Evolutionary conservation across 2,329 filamentous ascomycete genomes (phyloP), one percentile per base, ranked within the genome.

Genomic region (Paecilomyces formosus): DNA sequence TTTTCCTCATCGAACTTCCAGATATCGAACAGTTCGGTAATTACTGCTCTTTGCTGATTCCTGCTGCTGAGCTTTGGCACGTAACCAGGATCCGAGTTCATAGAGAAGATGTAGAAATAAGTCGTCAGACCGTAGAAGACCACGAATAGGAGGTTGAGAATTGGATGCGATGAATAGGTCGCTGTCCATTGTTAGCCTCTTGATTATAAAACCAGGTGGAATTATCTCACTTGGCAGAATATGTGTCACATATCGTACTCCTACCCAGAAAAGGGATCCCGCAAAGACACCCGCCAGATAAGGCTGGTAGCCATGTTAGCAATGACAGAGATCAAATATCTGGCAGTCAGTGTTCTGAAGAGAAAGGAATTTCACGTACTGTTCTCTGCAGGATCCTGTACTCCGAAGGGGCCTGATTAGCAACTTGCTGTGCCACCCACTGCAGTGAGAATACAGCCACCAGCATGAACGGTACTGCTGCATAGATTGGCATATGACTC

Each of bases 231-330:
- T 81, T 62, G 88, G 89, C 55, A 96, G 76, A 49, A 97, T 81
- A 12, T 83, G 83, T 22, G 87, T 83, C 45, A 93, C 64, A 85
- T 90, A 99, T 64, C 88, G 85, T 39, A 90, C 68, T 28, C 87
- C 89, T 3, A 91, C 85, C 79, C 90, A 87, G 69, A 96, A 95
- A 18, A 97, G 75, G 0, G 92, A 89, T 1, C 81, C 92, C 0
- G 92, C 88, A 76, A 99, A 99, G 61, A 99, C 92, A 58, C 94
- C 94, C 0, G 94, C 88, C 65, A 99, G 81, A 82, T 92, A 97
- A 12, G 94, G 93, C 88, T 92, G 58, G 30, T 31, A 18, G 4
- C 24, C 7, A 45, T n/a, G 59, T 68, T 58, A 68, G 63, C 56
- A 55, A 57, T 62, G 35, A 68, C 62, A 30, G 24, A 35, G 11